Base-by-base conservation (phyloP, 2,329 filamentous ascomycete genomes). In the Hymenoscyphus repandus region DNA sequence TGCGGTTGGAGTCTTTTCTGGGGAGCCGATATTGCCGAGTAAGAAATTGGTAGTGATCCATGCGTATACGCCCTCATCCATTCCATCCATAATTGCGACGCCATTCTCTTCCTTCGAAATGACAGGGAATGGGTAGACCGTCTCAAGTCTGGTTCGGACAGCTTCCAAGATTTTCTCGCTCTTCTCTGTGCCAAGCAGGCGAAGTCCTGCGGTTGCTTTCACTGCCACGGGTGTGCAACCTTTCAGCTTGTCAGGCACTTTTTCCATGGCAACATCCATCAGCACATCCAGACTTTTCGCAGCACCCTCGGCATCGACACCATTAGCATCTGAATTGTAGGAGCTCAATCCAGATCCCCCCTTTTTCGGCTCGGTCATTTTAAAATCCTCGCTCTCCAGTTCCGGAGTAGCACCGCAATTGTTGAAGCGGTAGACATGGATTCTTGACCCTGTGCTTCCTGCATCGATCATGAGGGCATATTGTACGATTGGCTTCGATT, bases 11-110 rank as follows among this genome's bases (percentile, higher is more conserved):
- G 82, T 90, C 68, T 91, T 83, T 67, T 96, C 92, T 1, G 90
- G 88, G 10, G 88, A 88, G 53, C 93, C 93, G 69, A 99, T 97
- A 74, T 97, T 97, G 64, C 92, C 92, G 20, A 99, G 82, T 37
- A 99, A 85, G 71, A 99, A 99, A 77, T 99, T 99, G 59, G 90
- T 93, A 6, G 93, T 99, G 69, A 99, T 95, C 93, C 93, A 99
- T 47, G 93, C 95, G 67, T 95, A 99, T 30, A 99, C 92, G 67
- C 93, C 93, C 73, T 99, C 93, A 65, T 96, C 88, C 45, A 88
- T 90, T 56, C 93, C 93, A 63, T 96, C 91, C 93, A 99, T 99
- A 69, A 99, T 95, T 56, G 90, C 82, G 27, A 99, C 90, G 50
- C 95, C 93, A 49, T 88, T 83, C 61, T 92, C 85, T 63, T 90